Evolutionary conservation across 164 flowering plant genomes (phyloP).

Genomic region (Vitis labrusca): DNA sequence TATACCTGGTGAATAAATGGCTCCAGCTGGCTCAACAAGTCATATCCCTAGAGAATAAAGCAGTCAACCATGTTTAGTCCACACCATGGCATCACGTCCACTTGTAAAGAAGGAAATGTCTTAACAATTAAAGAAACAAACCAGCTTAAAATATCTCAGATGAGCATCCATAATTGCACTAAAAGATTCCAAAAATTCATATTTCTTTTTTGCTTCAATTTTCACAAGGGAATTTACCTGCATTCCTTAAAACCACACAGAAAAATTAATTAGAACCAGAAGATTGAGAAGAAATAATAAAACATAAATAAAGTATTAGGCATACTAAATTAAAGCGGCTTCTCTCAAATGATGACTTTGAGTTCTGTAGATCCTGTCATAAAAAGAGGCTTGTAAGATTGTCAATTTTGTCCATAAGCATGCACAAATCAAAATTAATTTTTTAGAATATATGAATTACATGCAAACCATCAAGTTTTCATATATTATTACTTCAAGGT

Average conservation of each 20-base stretch:
- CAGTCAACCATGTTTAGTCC: constrained; percentile 3
- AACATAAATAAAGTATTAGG: constrained; percentile 10
- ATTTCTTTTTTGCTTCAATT: constrained; percentile 90
- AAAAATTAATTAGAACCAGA: constrained; percentile 24
- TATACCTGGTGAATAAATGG: constrained; percentile 88
- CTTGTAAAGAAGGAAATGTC: background rate
- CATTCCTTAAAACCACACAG: constrained; percentile 46
- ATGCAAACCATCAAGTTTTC: no score
- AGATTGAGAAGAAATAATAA: constrained; percentile 1
- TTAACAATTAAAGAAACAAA: constrained; percentile 19
- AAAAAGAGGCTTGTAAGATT: background rate
- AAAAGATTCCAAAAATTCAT: constrained; percentile 81
- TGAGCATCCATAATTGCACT: constrained; percentile 98
- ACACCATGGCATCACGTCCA: constrained; percentile 1
- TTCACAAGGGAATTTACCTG: constrained; percentile 82
- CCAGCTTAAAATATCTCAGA: constrained; percentile 87
- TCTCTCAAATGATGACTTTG: constrained; percentile 90
- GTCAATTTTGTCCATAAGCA: background rate
- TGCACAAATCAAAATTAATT: background rate
- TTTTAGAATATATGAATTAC: no score
- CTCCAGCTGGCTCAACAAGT: constrained; percentile 77
- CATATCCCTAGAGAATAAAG: constrained; percentile 61
- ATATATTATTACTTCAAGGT: no score
- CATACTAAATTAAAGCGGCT: constrained; percentile 95
- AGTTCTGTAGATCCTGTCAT: constrained; percentile 82